Percentiles rank a stretch among this genome's conserved stretches.
Conservation (phyloP, 805 yeast genomes). For the Teunomyces barrocoloradensis region DNA sequence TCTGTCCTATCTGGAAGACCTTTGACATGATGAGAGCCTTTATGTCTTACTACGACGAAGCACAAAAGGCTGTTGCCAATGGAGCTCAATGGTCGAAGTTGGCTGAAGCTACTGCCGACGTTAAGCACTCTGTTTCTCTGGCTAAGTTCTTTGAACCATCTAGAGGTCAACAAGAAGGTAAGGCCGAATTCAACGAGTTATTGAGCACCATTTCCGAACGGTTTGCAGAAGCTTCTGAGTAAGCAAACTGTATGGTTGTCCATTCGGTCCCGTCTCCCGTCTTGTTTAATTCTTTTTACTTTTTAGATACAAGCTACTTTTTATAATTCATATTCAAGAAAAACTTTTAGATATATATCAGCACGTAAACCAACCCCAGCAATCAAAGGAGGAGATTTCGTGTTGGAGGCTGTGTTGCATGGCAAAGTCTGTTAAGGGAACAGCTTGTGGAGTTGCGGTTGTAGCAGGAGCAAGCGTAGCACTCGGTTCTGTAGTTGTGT, state of each 20-base stretch:
- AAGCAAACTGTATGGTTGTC: slow-evolving; percentile 14
- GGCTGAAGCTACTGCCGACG: slow-evolving; percentile 83
- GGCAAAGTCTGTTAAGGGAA: slow-evolving; percentile 17
- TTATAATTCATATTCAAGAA: slow-evolving; percentile 8
- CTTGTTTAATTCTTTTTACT: slow-evolving; percentile 11
- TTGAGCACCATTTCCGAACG: slow-evolving; percentile 76
- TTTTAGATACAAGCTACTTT: slow-evolving; percentile 5
- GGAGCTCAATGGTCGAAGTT: slow-evolving; percentile 96
- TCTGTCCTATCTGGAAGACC: slow-evolving; percentile 99
- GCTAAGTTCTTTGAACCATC: slow-evolving; percentile 96
- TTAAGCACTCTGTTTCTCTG: slow-evolving; percentile 89
- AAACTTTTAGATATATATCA: slow-evolving; percentile 1
- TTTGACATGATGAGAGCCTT: slow-evolving; percentile 97
- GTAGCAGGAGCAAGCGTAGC: slow-evolving; percentile 6
- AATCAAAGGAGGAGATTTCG: neutral
- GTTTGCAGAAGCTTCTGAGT: slow-evolving; percentile 95
- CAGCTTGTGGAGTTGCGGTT: slow-evolving; percentile 27
- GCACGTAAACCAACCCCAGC: neutral
- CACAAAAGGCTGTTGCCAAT: slow-evolving; percentile 91
- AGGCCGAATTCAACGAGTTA: slow-evolving; percentile 73
- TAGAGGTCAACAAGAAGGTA: slow-evolving; percentile 78
- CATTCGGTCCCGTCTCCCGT: neutral
- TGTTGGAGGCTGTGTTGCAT: neutral
- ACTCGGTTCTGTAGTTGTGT: neutral
- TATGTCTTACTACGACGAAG: slow-evolving; percentile 89